A percentile compares a stretch with the other conserved stretches of the same genome.
Evolutionary conservation across 2,329 filamentous ascomycete species (phyloP).

Genomic region (Monilinia laxa): DNA sequence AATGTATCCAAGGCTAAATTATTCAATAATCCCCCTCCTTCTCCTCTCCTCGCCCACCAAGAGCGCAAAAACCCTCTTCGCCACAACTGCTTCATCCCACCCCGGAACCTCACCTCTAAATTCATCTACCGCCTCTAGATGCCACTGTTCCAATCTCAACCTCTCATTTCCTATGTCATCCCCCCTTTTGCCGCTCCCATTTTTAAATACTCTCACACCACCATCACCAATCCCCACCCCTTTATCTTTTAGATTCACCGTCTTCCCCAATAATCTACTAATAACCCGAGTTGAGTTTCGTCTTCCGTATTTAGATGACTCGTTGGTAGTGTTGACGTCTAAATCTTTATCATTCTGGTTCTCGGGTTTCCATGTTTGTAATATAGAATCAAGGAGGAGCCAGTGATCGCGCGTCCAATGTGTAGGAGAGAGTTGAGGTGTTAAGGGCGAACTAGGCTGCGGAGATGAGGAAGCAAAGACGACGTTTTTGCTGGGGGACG

Average conservation of each 20-base stretch:
- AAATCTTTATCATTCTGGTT: conserved; percentile 22
- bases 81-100: conserved; percentile 40
- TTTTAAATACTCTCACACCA: background rate
- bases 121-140: conserved; percentile 41
- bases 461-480: conserved; percentile 40
- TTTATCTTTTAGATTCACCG: conserved; percentile 25
- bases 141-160: conserved; percentile 40
- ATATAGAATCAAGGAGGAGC: conserved; percentile 36
- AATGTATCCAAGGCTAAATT: background rate
- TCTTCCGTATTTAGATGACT: conserved; percentile 24
- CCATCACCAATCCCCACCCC: conserved; percentile 10
- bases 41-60: conserved; percentile 36
- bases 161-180: conserved; percentile 29
- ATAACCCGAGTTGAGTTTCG: conserved; percentile 39
- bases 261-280: conserved; percentile 37
- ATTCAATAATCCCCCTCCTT: conserved; percentile 13
- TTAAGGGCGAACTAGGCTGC: conserved; percentile 29
- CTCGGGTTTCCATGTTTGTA: conserved; percentile 36
- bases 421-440: conserved; percentile 31
- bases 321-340: conserved; percentile 5
- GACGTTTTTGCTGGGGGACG: conserved; percentile 36
- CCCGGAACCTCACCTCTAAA: conserved; percentile 38
- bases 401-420: conserved; percentile 40
- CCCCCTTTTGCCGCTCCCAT: background rate
- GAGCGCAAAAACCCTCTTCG: conserved; percentile 38